These are phyloP conservation scores for Hysterium pulicare DNA, from an alignment of 2,329 filamentous ascomycete genomes.

Conservation along the genomic window DNA sequence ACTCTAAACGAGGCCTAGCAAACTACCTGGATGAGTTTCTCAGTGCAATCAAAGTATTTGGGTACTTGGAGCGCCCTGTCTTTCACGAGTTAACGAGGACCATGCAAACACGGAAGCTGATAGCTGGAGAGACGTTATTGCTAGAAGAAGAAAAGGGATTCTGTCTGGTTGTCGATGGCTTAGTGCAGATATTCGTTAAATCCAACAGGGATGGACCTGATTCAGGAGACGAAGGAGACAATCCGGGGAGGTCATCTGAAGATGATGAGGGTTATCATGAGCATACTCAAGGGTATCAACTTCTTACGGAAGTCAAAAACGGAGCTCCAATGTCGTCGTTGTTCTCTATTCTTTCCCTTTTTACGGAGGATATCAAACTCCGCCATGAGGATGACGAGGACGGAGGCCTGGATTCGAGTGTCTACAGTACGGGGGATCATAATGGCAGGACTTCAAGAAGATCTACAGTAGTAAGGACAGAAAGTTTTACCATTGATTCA, in stretches of 20 bases:
- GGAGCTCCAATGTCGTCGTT: slow-evolving; percentile 97
- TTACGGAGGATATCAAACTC: slow-evolving; percentile 90
- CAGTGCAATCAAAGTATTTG: slow-evolving; percentile 98
- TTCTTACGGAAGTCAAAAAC: slow-evolving; percentile 95
- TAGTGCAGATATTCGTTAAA: slow-evolving; percentile 98
- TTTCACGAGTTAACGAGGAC: slow-evolving; percentile 96
- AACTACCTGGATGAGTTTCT: slow-evolving; percentile 98
- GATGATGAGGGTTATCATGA: slow-evolving; percentile 64
- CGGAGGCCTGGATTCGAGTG: slow-evolving; percentile 20
- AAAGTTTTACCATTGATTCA: slow-evolving; percentile 31
- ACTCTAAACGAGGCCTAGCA: slow-evolving; percentile 84
- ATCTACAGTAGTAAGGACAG: slow-evolving; percentile 23
- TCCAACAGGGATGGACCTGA: slow-evolving; percentile 58
- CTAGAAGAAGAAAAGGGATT: slow-evolving; percentile 98
- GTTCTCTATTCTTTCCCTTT: slow-evolving; percentile 94
- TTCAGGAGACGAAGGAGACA: slow-evolving; percentile 44
- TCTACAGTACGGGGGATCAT: slow-evolving; percentile 24
- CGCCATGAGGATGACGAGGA: slow-evolving; percentile 66
- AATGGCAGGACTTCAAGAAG: slow-evolving; percentile 7
- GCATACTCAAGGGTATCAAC: slow-evolving; percentile 81
- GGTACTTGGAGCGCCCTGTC: slow-evolving; percentile 90
- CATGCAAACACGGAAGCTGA: slow-evolving; percentile 96
- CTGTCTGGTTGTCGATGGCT: slow-evolving; percentile 91
- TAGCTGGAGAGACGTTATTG: slow-evolving; percentile 91
- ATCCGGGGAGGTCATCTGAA: slow-evolving; percentile 35